Evolutionary conservation across 1,139 yeast species (phyloP).

Genomic region (Taphrina flavorubra): DNA sequence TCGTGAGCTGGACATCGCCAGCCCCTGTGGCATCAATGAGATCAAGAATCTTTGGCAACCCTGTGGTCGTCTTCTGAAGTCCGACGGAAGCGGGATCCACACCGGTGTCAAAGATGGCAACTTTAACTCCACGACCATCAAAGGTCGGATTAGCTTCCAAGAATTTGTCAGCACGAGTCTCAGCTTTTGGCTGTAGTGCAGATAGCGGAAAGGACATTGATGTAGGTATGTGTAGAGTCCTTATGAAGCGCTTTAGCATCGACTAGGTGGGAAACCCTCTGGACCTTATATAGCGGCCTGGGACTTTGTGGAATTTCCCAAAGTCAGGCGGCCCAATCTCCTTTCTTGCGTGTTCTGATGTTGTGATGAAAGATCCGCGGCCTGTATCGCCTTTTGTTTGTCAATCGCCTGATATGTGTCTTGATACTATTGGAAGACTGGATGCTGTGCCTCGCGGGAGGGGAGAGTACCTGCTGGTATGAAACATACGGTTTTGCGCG

Average conservation of each 20-base stretch:
- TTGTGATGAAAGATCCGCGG: background rate
- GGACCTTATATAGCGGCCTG: background rate
- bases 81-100: conserved; percentile 45
- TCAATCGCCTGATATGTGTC: background rate
- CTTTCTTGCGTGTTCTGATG: background rate
- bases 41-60: conserved; percentile 42
- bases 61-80: conserved; percentile 39
- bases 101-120: conserved; percentile 44
- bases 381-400: background rate
- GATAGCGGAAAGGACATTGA: conserved; percentile 17
- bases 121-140: conserved; percentile 44
- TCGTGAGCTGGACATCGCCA: conserved; percentile 38
- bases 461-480: no score
- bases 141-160: conserved; percentile 38
- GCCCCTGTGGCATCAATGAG: conserved; percentile 44
- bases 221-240: conserved; percentile 17
- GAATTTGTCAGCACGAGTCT: conserved; percentile 42
- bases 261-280: background rate
- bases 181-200: conserved; percentile 34
- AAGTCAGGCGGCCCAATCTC: background rate
- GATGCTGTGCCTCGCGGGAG: no score
- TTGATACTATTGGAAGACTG: no score
- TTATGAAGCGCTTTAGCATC: conserved; percentile 19
- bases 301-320: background rate
- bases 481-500: background rate